These are phyloP conservation scores for Anethum foeniculum DNA, from an alignment of 140 eudicot species.

Conservation along the genomic window DNA sequence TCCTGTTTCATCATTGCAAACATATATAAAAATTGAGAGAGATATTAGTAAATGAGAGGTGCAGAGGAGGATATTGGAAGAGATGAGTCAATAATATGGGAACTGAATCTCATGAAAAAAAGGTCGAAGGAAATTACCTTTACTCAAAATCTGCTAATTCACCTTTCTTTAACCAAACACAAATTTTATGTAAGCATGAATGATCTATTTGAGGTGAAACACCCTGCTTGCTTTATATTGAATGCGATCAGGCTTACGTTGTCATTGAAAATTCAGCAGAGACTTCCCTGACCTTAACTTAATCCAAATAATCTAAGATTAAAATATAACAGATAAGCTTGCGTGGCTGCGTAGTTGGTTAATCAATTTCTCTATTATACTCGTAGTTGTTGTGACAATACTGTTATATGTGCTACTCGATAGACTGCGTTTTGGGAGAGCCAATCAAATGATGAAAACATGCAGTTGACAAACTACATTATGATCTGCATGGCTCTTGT, in stretches of 20 bases:
- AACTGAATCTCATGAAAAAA: no score
- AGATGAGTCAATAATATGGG: no score
- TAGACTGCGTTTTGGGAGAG: background rate
- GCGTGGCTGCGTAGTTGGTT: background rate
- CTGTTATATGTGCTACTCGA: background rate
- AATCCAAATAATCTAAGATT: background rate
- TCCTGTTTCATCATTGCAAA: slow-evolving; percentile 1
- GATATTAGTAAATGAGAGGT: background rate
- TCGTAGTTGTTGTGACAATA: background rate
- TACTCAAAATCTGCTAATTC: background rate
- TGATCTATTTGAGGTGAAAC: background rate
- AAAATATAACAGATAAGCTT: background rate
- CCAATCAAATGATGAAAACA: background rate
- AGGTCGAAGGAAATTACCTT: background rate
- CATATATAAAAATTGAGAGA: background rate
- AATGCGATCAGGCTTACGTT: background rate
- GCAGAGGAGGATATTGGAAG: no score
- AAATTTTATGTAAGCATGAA: background rate
- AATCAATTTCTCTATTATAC: background rate
- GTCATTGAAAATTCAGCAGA: slow-evolving; percentile 2
- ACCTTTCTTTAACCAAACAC: background rate
- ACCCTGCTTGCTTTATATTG: background rate
- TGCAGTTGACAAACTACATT: background rate
- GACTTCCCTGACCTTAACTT: background rate
- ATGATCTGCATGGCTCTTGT: background rate